A percentile compares a stretch with the other conserved stretches of the same genome.
phyloP scores from a whole-genome alignment of 371 early-diverging fungal genomes.

The Nematocida ironsii region DNA sequence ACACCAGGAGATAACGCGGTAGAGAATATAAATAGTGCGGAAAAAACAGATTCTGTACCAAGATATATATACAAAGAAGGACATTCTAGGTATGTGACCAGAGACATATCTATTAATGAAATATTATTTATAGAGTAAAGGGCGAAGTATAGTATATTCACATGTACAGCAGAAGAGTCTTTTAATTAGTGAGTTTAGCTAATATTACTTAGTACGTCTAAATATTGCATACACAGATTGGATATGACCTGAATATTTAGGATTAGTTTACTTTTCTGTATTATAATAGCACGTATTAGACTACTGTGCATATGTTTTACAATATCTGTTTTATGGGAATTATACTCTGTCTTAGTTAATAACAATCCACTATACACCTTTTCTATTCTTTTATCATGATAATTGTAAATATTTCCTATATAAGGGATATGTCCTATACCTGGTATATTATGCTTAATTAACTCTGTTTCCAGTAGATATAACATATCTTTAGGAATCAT shows the following conservation, averaged over 20 bases:
- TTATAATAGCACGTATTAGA: background rate
- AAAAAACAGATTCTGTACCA: background rate
- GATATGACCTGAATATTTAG: constrained; percentile 35
- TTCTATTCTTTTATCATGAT: background rate
- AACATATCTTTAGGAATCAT: constrained; percentile 14
- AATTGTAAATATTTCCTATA: constrained; percentile 40
- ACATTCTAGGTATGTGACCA: constrained; percentile 45
- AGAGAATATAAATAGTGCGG: too few relatives aligned
- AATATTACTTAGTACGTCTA: constrained; percentile 18
- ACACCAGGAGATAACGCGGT: too few relatives aligned
- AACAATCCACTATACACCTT: constrained; percentile 18
- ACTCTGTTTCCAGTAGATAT: constrained; percentile 35
- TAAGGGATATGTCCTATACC: constrained; percentile 14
- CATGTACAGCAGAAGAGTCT: background rate
- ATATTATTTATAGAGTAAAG: constrained; percentile 11
- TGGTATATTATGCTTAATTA: constrained; percentile 6
- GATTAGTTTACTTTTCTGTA: constrained; percentile 14
- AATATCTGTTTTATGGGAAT: background rate
- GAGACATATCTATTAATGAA: constrained; percentile 38
- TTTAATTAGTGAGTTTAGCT: background rate
- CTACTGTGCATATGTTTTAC: background rate
- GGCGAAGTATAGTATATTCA: background rate
- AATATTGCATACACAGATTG: background rate
- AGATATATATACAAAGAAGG: constrained; percentile 55
- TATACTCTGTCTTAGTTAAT: background rate